Base-by-base conservation (phyloP, 2,329 filamentous ascomycete species). In the Talaromyces sp. region DNA sequence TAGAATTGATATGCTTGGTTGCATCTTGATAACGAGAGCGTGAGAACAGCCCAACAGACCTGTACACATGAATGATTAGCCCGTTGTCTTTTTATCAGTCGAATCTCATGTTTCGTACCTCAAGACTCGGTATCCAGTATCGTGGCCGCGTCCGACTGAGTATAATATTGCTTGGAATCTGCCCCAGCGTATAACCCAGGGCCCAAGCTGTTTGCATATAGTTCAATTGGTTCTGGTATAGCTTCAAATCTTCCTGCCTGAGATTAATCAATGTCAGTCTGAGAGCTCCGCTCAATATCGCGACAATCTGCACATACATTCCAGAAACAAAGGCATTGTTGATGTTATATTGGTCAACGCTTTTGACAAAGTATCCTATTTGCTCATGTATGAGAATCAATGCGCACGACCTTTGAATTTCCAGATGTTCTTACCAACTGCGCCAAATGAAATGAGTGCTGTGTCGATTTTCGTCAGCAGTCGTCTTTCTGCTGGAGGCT, bases 191-290 rank as follows among this genome's bases (percentile, higher is more conserved):
- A 68, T 89, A 89, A 3, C 87, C 87, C 0, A 85, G 80, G 0
- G 84, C 87, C 79, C 86, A 89, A 43, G 81, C 83, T 0, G 85
- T 83, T 61, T 86, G 79, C 74, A 84, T 83, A 65, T 82, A 83
- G 57, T 87, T 86, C 49, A 87, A 76, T 63, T 88, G 76, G 67
- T 87, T 87, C 1, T 80, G 79, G 47, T 83, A 81, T 35, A 87
- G 73, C 1, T 75, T 71, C 0, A 87, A 73, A 61, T 86, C 84
- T 68, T 86, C 82, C 70, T 85, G 81, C 83, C 79, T 81, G 19
- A 31, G 41, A 22, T 43, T 8, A 43, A 61, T 45, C 50, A 31
- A 13, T 19, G 3, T 62, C n/a, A 66, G 56, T 17, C 31, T 15
- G 11, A 11, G 31, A 17, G 1, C 13, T 15, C 15, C 19, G 4